Percentiles rank a stretch among this genome's conserved stretches.
Evolutionary conservation across 805 yeast genomes (phyloP).

Genomic region (Pichia ethanolica): DNA sequence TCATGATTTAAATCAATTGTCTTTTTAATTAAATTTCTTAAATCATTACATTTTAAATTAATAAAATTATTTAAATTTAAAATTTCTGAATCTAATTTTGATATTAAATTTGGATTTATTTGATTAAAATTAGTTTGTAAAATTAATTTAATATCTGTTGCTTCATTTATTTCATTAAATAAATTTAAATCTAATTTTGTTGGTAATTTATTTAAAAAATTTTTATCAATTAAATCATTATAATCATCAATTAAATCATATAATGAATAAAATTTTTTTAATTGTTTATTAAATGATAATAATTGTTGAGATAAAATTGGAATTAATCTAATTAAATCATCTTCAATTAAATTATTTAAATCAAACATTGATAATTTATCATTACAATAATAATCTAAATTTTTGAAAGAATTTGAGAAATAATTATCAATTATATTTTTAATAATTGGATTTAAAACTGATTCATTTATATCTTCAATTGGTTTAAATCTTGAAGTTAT

Average conservation of each 20-base stretch:
- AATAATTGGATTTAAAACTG: slow-evolving; percentile 14
- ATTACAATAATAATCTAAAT: slow-evolving; percentile 17
- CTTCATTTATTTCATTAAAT: slow-evolving; percentile 13
- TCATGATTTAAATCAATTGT: slow-evolving; percentile 2
- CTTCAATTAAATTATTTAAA: slow-evolving; percentile 18
- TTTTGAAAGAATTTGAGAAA: slow-evolving; percentile 11
- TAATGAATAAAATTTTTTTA: slow-evolving; percentile 19
- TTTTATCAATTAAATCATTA: slow-evolving; percentile 1
- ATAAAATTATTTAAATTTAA: slow-evolving; percentile 17
- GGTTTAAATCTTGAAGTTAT: slow-evolving; percentile 10
- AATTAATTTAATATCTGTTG: slow-evolving; percentile 21
- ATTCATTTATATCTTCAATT: slow-evolving; percentile 12
- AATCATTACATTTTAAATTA: background rate
- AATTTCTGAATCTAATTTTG: slow-evolving; percentile 25
- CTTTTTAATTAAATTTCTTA: slow-evolving; percentile 1
- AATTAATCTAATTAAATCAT: slow-evolving; percentile 16
- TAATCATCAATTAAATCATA: slow-evolving; percentile 19
- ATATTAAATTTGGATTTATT: slow-evolving; percentile 19
- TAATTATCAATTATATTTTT: slow-evolving; percentile 18
- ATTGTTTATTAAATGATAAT: slow-evolving; percentile 15
- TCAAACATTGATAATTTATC: slow-evolving; percentile 18
- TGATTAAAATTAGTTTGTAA: slow-evolving; percentile 23
- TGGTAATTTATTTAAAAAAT: slow-evolving; percentile 21
- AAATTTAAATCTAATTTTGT: slow-evolving; percentile 17
- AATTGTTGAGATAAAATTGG: slow-evolving; percentile 23